Evolutionary conservation across 164 flowering plant genomes (phyloP), one percentile per base, ranked within the genome.

Genomic region (Kalanchoe fedtschenkoi): DNA sequence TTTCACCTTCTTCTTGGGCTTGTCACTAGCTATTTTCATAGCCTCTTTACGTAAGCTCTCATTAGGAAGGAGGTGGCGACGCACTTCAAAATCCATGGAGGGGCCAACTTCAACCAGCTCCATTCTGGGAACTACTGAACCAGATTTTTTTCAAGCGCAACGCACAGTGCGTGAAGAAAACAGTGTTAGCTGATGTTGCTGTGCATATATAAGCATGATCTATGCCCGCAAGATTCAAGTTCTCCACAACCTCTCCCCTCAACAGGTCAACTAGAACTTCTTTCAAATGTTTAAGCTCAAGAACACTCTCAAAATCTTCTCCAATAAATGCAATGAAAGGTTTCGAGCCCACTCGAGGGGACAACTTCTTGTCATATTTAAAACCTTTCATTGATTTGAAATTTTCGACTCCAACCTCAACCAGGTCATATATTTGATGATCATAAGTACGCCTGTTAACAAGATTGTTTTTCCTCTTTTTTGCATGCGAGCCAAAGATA

Each of bases 61-160:
- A 69, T 81, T 82, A 58, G 98, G 96, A 58, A 76, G 87, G 53
- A 96, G 87, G 76, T 93, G 90, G 43, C 98, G 74, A 17, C 98
- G 78, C 26, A 88, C 75, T 14, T 88, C 86, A 63, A 93, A 76
- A 66, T 93, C 97, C 96, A 93, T 88, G 47, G 97, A 89, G 3
- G 98, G 98, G 21, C 98, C 98, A 46, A 93, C 86, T 73, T 93
- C 96, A 16, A 85, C 89, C 28, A 93, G 76, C 70, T 93, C 97
- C 76, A 87, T 85, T 69, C 82, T 80, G 14, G 97, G 98, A 8
- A 93, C 84, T 43, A 80, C 55, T 21, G 96, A 77, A 59, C 97
- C 97, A 13, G 98, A 93, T n/a, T 71, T 78, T 86, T 70, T 88
- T 93, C n/a, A 93, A 74, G 32, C 81, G 75, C 66, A 93, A 21